Evolutionary conservation across 31 red algal species (phyloP), one percentile per base, ranked within the genome.

Genomic region (Odonthalia washingtoniensis): DNA sequence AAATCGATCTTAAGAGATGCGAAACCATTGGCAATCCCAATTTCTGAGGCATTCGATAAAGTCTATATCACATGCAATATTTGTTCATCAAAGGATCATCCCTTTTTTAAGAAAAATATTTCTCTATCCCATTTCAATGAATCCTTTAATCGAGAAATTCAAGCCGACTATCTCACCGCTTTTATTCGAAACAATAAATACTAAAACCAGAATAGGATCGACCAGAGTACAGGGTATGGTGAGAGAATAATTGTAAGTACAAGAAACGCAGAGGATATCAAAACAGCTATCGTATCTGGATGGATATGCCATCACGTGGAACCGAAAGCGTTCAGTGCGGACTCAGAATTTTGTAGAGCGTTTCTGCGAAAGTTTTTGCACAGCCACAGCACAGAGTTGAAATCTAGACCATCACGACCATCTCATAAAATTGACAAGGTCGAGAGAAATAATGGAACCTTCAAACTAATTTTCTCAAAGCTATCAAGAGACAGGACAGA

Each of bases 341-440:
- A 77, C 36, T 14, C 18, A 16, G 73, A 77, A 77, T 77, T 77
- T 14, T 44, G 37, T 14, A 77, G 35, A 45, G 9, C 36, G 28
- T 40, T 77, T 32, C 40, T 77, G 4, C 14, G 35, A n/a, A 77
- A 43, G 28, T 46, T 45, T 14, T 14, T 43, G 12, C 5, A 46
- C 12, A 14, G 26, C 14, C 38, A 38, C 6, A 9, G 16, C 9
- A 77, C 35, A 9, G 26, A 77, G 9, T 43, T 77, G 5, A 14
- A 45, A 39, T 12, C 14, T 18, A 40, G 73, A 45, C 73, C 36
- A 24, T 40, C 38, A 6, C 5, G 38, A 46, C 43, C 16, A 26
- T 77, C 73, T 9, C 35, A 57, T 37, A 44, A 77, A 77, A 46
- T 14, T 33, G 85, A 36, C 28, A 74, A 40, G 0, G 65, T 74